These are phyloP conservation scores for Alnus rubra DNA, from an alignment of 306 rosid species.

Conservation along the genomic window DNA sequence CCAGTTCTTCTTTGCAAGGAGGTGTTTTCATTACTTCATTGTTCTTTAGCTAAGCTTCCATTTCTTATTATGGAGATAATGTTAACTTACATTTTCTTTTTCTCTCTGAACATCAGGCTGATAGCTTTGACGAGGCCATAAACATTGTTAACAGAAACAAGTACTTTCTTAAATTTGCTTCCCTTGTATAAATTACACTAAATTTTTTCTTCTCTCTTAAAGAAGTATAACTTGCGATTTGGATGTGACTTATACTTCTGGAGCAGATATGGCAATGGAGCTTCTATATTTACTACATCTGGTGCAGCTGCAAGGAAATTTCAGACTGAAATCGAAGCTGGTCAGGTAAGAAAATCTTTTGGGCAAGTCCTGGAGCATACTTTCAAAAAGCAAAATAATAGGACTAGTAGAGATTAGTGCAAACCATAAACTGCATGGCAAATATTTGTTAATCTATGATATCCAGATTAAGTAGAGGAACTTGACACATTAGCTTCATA, in stretches of 20 bases:
- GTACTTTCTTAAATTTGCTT: constrained; percentile 37
- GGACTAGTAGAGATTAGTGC: background rate
- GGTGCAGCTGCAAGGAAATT: constrained; percentile 93
- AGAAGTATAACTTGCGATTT: background rate
- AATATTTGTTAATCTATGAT: background rate
- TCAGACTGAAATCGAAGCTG: constrained; percentile 88
- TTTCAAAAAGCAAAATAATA: background rate
- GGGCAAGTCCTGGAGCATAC: background rate
- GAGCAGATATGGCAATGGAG: constrained; percentile 89
- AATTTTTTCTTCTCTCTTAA: background rate
- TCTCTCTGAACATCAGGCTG: constrained; percentile 61
- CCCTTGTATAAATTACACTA: background rate
- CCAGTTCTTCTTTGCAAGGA: constrained; percentile 89
- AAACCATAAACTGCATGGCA: background rate
- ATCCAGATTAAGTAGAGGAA: background rate
- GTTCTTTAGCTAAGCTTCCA: constrained; percentile 5
- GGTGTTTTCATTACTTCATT: constrained; percentile 43
- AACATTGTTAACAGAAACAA: constrained; percentile 68
- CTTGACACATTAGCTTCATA: background rate
- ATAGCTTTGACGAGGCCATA: constrained; percentile 87
- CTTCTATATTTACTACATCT: constrained; percentile 91
- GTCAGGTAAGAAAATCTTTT: constrained; percentile 60
- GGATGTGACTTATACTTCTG: constrained; percentile 17
- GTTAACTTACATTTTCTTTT: constrained; percentile 21
- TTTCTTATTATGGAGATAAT: constrained; percentile 11